Base-by-base conservation (phyloP, 257 asterid species). In the Eustoma russellianum region DNA sequence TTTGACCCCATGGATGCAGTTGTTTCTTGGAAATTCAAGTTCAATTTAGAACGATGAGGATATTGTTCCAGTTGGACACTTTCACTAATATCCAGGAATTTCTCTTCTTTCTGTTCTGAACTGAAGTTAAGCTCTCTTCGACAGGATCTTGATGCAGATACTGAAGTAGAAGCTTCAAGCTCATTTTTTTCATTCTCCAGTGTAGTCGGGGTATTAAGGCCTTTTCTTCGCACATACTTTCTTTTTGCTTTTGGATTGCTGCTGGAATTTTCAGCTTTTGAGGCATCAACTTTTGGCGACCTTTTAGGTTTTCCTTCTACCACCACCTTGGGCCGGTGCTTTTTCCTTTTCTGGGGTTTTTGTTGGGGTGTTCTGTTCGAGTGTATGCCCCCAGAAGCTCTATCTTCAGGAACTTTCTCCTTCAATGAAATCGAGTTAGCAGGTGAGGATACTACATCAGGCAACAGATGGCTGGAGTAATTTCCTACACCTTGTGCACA, bases 241-340 rank as follows among this genome's bases (percentile, higher is more conserved):
- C 85, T 80, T 71, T 87, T 91, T n/a, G 48, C 68, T 28, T 76
- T 57, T 52, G 71, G 60, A 7, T 46, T 70, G 67, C 73, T 83
- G 51, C 46, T 57, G 5, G 80, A 66, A 13, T 66, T 54, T 52
- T 63, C 66, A 55, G 61, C 57, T 66, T 30, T 56, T 1, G 57
- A 53, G 50, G 79, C 55, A 17, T 73, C 66, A 60, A 86, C 56
- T 69, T 74, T 87, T 8, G 80, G 84, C 14, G 73, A 60, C 67
- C 80, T 72, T 68, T 79, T 85, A 59, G 80, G 73, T 74, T 91
- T 78, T 64, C 80, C 85, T 79, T 87, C 97, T 33, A 64, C 73
- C 5, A 88, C 74, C 43, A 92, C 98, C 76, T 92, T 92, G 1
- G 98, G 97, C 49, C 93, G 70, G 73, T 82, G 93, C 70, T 92